phyloP scores from a whole-genome alignment of 805 yeast genomes.

The Cyberlindnera sargentensis region DNA sequence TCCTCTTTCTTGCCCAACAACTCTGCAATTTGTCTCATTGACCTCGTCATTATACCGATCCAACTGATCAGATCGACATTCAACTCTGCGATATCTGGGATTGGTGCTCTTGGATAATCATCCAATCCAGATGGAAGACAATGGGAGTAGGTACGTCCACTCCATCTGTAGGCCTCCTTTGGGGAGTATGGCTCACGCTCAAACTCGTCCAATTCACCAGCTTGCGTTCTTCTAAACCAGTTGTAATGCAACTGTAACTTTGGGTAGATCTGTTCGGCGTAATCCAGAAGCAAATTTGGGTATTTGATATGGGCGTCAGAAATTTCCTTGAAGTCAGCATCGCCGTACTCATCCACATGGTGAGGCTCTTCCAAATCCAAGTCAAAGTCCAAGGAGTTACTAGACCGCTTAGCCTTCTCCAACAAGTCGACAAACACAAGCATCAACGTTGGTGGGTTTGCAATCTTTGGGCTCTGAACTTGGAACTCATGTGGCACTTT shows the following conservation, averaged over 20 bases:
- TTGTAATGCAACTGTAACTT: slow-evolving; percentile 68
- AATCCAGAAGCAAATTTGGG: slow-evolving; percentile 51
- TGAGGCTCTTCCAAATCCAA: slow-evolving; percentile 27
- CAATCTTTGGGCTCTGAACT: slow-evolving; percentile 81
- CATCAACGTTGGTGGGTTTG: slow-evolving; percentile 93
- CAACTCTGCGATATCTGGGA: slow-evolving; percentile 81
- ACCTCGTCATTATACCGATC: slow-evolving; percentile 88
- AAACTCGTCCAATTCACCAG: slow-evolving; percentile 66
- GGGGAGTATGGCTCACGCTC: slow-evolving; percentile 47
- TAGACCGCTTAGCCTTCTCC: slow-evolving; percentile 32
- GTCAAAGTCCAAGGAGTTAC: slow-evolving; percentile 7
- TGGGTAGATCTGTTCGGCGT: slow-evolving; percentile 67
- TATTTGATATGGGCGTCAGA: slow-evolving; percentile 49
- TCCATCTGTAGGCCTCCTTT: slow-evolving; percentile 81
- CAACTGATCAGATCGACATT: slow-evolving; percentile 87
- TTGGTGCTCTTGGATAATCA: slow-evolving; percentile 83
- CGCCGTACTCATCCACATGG: slow-evolving; percentile 18
- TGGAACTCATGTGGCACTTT: slow-evolving; percentile 81
- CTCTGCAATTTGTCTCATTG: slow-evolving; percentile 69
- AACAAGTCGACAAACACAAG: slow-evolving; percentile 57
- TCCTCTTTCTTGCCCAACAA: slow-evolving; percentile 56
- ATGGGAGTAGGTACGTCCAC: slow-evolving; percentile 80
- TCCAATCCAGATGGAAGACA: slow-evolving; percentile 92
- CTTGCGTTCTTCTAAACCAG: slow-evolving; percentile 79
- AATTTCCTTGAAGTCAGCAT: slow-evolving; percentile 25